These are phyloP conservation scores for Geotrichum citri-aurantii DNA, from an alignment of 1,139 yeast species.

Conservation along the genomic window DNA sequence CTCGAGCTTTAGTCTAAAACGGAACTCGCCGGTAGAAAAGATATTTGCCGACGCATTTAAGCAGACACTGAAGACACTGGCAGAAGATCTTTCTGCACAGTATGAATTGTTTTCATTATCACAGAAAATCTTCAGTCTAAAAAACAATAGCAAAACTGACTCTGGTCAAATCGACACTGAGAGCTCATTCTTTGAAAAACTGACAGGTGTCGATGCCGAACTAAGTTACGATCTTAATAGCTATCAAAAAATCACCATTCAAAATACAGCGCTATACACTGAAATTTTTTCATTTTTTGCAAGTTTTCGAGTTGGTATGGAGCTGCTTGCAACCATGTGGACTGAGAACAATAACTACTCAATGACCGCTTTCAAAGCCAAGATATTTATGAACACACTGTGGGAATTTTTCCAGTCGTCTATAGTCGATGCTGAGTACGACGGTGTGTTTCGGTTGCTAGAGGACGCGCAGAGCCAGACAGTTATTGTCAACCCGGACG, in stretches of 20 bases:
- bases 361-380: slow-evolving; percentile 1
- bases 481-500: slow-evolving; percentile 21
- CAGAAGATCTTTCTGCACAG: slow-evolving; percentile 2
- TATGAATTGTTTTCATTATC: not conserved
- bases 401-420: slow-evolving; percentile 27
- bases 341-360: not conserved
- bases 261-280: slow-evolving; percentile 20
- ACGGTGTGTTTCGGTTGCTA: slow-evolving; percentile 1
- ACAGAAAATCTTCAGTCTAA: not conserved
- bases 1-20: not conserved
- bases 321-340: slow-evolving; percentile 11
- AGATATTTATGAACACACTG: slow-evolving; percentile 13
- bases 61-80: not conserved
- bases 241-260: slow-evolving; percentile 16
- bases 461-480: slow-evolving; percentile 2
- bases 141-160: not conserved
- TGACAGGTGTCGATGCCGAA: slow-evolving; percentile 5
- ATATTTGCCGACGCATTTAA: slow-evolving; percentile 5
- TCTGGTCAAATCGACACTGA: not conserved
- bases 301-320: slow-evolving; percentile 19
- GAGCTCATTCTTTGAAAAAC: not conserved
- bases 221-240: slow-evolving; percentile 3
- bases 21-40: slow-evolving; percentile 11
- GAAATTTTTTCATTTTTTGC: slow-evolving; percentile 24
- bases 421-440: slow-evolving; percentile 21